phyloP scores from a whole-genome alignment of 768 basidiomycete species.

The Imleria badia region DNA sequence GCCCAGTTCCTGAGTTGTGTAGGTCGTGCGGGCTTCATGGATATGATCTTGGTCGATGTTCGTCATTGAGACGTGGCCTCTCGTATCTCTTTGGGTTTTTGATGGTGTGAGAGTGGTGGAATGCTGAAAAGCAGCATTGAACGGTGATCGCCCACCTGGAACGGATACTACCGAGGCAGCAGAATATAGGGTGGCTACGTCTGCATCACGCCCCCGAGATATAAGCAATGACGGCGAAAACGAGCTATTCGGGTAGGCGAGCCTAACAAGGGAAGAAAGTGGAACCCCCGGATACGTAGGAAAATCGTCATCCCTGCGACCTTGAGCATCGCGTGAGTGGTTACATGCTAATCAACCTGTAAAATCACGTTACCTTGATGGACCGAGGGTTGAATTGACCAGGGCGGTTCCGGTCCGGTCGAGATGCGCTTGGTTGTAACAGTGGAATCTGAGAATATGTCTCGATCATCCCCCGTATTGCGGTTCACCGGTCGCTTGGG shows the following conservation, averaged over 20 bases:
- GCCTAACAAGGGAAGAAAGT: conserved; percentile 64
- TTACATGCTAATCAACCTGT: not conserved
- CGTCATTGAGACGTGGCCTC: conserved; percentile 18
- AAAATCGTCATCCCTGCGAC: conserved; percentile 17
- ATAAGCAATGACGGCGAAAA: conserved; percentile 41
- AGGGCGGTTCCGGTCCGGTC: conserved; percentile 16
- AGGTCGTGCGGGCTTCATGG: conserved; percentile 46
- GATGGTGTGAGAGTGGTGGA: conserved; percentile 25
- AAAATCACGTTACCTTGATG: conserved; percentile 21
- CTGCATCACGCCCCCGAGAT: conserved; percentile 57
- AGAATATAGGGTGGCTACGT: conserved; percentile 85
- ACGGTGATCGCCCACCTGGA: conserved; percentile 42
- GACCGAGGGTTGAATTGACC: conserved; percentile 9
- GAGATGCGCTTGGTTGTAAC: conserved; percentile 10
- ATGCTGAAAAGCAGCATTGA: conserved; percentile 36
- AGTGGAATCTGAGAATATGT: conserved; percentile 12
- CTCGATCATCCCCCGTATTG: conserved; percentile 14
- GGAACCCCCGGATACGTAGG: conserved; percentile 61
- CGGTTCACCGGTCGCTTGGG: conserved; percentile 41
- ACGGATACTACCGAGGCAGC: conserved; percentile 78
- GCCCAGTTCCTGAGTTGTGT: conserved; percentile 61
- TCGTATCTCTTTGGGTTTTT: conserved; percentile 24
- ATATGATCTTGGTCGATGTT: conserved; percentile 30
- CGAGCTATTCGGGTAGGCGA: conserved; percentile 66
- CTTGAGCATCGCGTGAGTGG: conserved; percentile 19